These are phyloP conservation scores for Lonicera japonica DNA, from an alignment of 129 eudicot genomes.

Conservation along the genomic window DNA sequence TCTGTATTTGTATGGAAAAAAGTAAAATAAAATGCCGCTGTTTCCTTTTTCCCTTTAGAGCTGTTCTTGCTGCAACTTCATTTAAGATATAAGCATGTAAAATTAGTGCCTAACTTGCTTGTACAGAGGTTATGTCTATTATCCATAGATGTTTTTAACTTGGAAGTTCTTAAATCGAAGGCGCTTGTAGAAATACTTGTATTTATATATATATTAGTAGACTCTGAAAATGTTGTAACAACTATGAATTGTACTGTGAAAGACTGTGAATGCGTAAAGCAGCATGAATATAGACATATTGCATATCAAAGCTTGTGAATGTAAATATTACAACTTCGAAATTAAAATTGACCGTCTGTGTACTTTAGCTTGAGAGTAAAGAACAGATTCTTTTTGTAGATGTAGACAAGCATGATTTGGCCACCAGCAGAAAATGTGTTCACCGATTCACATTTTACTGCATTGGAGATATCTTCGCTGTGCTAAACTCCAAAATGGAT, in stretches of 20 bases:
- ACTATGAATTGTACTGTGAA: too few species aligned
- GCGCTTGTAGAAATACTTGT: neutral
- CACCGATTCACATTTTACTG: neutral
- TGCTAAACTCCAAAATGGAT: too few species aligned
- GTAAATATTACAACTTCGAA: too few species aligned
- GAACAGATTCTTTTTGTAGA: too few species aligned
- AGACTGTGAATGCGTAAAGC: neutral
- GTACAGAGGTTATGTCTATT: slow-evolving; percentile 1
- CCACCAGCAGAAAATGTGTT: too few species aligned
- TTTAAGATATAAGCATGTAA: neutral
- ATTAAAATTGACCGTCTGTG: too few species aligned
- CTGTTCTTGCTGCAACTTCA: slow-evolving; percentile 12
- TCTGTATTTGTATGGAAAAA: slow-evolving; percentile 14
- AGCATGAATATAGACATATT: neutral
- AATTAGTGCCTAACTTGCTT: slow-evolving; percentile 4
- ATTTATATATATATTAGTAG: too few species aligned
- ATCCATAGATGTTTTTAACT: neutral
- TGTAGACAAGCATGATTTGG: too few species aligned
- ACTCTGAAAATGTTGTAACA: slow-evolving; percentile 1
- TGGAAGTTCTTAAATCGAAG: neutral
- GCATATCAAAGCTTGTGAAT: too few species aligned
- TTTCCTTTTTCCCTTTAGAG: slow-evolving; percentile 13
- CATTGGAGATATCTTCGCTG: neutral
- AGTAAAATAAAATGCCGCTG: slow-evolving; percentile 15
- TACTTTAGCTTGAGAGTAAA: too few species aligned